Evolutionary conservation across 345 rosid species (phyloP).

Genomic region (Crucihimalaya himalaica): DNA sequence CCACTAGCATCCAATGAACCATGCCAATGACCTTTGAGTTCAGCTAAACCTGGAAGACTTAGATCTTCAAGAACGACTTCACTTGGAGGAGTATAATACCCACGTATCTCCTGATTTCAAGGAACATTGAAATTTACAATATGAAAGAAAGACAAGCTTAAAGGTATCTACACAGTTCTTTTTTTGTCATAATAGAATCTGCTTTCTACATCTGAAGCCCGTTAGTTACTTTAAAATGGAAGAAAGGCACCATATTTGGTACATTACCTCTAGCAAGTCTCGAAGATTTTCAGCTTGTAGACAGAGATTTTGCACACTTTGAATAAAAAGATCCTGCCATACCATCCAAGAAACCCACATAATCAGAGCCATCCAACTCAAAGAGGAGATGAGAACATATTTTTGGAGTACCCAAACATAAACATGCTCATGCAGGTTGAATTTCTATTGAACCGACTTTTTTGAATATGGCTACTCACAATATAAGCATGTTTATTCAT

Average conservation of each 20-base stretch:
- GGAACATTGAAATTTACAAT: constrained; percentile 29
- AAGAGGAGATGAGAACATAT: constrained; percentile 14
- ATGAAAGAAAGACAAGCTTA: constrained; percentile 5
- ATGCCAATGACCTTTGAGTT: constrained; percentile 90
- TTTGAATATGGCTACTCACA: background rate
- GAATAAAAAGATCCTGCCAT: constrained; percentile 89
- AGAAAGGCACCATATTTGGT: constrained; percentile 21
- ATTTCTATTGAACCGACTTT: background rate
- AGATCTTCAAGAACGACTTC: constrained; percentile 78
- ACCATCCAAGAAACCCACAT: constrained; percentile 29
- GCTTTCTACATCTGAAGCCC: background rate
- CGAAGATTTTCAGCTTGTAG: constrained; percentile 74
- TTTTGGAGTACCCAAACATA: constrained; percentile 1
- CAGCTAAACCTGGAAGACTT: constrained; percentile 91
- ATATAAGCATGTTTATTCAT: constrained; percentile 20
- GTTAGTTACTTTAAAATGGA: constrained; percentile 15
- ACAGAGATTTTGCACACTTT: constrained; percentile 81
- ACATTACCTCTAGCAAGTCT: constrained; percentile 79
- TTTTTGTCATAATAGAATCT: background rate
- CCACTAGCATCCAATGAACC: constrained; percentile 98
- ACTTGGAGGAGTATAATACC: constrained; percentile 59
- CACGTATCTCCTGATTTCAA: constrained; percentile 62
- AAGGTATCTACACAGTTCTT: background rate
- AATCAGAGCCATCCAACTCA: constrained; percentile 22
- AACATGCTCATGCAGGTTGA: constrained; percentile 13